A percentile compares a stretch with the other conserved stretches of the same genome.
These are phyloP conservation scores for Elongisporangium anandrum DNA, from an alignment of 352 stramenopile species.

Conservation along the genomic window DNA sequence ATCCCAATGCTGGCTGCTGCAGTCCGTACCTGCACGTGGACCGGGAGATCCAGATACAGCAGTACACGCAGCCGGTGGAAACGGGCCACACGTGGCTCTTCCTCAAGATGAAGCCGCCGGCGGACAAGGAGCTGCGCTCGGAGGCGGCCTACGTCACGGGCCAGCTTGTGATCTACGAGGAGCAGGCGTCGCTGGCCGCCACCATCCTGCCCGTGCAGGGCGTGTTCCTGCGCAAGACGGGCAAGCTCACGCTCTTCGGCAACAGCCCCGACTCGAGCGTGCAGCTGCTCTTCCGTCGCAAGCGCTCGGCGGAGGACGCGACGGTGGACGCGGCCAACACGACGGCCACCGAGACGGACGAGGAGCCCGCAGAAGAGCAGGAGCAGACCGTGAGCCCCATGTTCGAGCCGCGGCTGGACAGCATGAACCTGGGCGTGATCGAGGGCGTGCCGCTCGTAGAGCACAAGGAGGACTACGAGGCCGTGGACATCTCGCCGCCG, in stretches of 20 bases:
- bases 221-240: slow-evolving; percentile 69
- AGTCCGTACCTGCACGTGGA: slow-evolving; percentile 74
- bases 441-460: slow-evolving; percentile 57
- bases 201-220: slow-evolving; percentile 82
- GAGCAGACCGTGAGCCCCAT: slow-evolving; percentile 10
- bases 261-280: slow-evolving; percentile 80
- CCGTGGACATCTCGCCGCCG: slow-evolving; percentile 76
- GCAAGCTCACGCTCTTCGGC: slow-evolving; percentile 75
- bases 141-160: slow-evolving; percentile 79
- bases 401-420: slow-evolving; percentile 37
- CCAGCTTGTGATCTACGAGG: slow-evolving; percentile 81
- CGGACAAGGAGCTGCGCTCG: slow-evolving; percentile 54
- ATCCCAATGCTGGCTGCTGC: not conserved
- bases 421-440: slow-evolving; percentile 58
- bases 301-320: slow-evolving; percentile 6
- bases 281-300: slow-evolving; percentile 63
- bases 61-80: slow-evolving; percentile 71
- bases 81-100: slow-evolving; percentile 74
- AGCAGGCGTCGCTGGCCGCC: slow-evolving; percentile 67
- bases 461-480: slow-evolving; percentile 61
- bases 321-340: slow-evolving; percentile 9
- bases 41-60: slow-evolving; percentile 68
- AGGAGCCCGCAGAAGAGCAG: slow-evolving; percentile 18
- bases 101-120: slow-evolving; percentile 74
- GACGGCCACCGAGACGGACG: slow-evolving; percentile 16